Evolutionary conservation across 768 basidiomycete species (phyloP), one percentile per base, ranked within the genome.

Genomic region (Neoboletus brunneissimus): DNA sequence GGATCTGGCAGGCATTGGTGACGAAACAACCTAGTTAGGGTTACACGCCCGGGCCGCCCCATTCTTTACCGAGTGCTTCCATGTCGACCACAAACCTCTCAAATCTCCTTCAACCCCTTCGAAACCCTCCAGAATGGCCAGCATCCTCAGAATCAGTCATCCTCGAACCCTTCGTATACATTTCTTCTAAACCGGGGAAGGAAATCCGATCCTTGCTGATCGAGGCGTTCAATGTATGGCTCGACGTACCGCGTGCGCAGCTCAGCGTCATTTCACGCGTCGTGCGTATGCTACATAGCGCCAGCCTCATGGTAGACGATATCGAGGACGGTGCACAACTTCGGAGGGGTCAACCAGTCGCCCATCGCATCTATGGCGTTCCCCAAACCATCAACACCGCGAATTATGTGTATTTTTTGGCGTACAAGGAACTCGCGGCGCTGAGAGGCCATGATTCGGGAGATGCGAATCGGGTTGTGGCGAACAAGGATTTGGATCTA

Each of bases 301-400:
- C 95, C 5, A 94, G 91, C 69, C 78, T 99, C 25, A 80, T 98
- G 95, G 82, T 97, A 59, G 94, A 97, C 67, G 94, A 97, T 69
- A 95, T 97, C 40, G 91, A 97, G 71, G 94, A 97, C 60, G 89
- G 89, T 55, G 89, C 91, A 0, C 89, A 92, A 62, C 76, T 97
- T 38, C 80, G 94, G 22, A 74, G 96, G 61, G 97, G 96, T 2
- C 79, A 83, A 31, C 95, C 95, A 80, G 66, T 95, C 23, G 85
- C 92, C 0, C 95, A 99, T 76, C 92, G 91, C 76, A 96, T 99
- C 62, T 99, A 96, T 64, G 96, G 96, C 2, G 76, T 97, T 3
- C 93, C 96, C 0, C 96, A 98, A 68, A 97, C 96, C 0, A 94
- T 99, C 75, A 99, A 99, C 69, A 86, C 89, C 0, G 96, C 96